phyloP scores from a whole-genome alignment of 164 flowering plant genomes.

The Vitis riparia region DNA sequence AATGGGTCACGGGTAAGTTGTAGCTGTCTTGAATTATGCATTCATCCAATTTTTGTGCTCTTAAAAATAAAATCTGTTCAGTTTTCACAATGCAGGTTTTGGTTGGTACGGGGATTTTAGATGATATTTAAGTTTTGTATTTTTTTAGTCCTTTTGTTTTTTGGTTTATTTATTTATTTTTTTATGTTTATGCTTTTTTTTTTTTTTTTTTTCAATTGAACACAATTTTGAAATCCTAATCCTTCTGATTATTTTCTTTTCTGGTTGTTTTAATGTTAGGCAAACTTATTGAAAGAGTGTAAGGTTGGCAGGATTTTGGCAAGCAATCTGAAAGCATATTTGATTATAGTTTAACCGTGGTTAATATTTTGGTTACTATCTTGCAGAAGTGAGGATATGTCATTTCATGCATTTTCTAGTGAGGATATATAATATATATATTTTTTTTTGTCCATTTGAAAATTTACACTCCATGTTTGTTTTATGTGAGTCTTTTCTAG shows the following conservation, averaged over 20 bases:
- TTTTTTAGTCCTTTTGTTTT: background rate
- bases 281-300: background rate
- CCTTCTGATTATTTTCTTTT: background rate
- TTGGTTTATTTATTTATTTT: no score
- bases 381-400: no score
- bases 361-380: no score
- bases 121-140: background rate
- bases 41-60: background rate
- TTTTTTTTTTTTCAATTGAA: no score
- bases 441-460: no score
- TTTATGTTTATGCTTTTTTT: no score
- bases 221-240: background rate
- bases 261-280: background rate
- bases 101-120: background rate
- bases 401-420: no score
- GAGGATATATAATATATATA: no score
- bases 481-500: no score
- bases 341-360: background rate
- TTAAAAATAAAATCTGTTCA: background rate
- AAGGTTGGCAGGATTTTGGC: background rate
- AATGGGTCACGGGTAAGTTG: conserved; percentile 83
- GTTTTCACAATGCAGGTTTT: background rate
- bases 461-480: no score
- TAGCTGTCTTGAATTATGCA: conserved; percentile 1
- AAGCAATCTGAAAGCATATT: background rate